Evolutionary conservation across 768 basidiomycete genomes (phyloP).

Genomic region (Russula griseocarnosa): DNA sequence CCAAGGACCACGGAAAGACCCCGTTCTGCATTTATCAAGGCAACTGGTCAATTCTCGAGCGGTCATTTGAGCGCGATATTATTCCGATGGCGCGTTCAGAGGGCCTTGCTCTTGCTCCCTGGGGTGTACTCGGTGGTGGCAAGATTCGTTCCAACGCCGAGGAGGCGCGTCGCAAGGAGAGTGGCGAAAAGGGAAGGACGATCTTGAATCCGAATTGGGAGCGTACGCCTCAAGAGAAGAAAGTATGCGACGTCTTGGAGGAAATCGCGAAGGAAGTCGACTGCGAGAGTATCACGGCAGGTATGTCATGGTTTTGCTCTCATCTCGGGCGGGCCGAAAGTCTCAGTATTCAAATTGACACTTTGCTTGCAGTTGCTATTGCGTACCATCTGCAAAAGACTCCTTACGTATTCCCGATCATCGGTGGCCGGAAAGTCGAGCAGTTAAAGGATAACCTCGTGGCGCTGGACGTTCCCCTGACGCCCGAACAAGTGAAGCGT

Average conservation of each 20-base stretch:
- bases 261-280: slow-evolving; percentile 41
- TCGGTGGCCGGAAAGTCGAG: slow-evolving; percentile 47
- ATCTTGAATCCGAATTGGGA: slow-evolving; percentile 32
- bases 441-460: slow-evolving; percentile 44
- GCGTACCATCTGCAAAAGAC: slow-evolving; percentile 49
- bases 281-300: slow-evolving; percentile 32
- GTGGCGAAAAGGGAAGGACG: slow-evolving; percentile 38
- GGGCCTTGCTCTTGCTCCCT: slow-evolving; percentile 42
- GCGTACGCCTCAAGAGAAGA: slow-evolving; percentile 36
- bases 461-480: slow-evolving; percentile 43
- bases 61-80: slow-evolving; percentile 41
- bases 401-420: slow-evolving; percentile 45
- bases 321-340: background rate
- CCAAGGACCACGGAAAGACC: slow-evolving; percentile 38
- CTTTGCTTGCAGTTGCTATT: slow-evolving; percentile 45
- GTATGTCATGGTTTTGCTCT: background rate
- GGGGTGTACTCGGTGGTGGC: slow-evolving; percentile 40
- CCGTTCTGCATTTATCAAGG: slow-evolving; percentile 38
- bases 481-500: slow-evolving; percentile 41
- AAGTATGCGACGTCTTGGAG: slow-evolving; percentile 37
- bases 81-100: slow-evolving; percentile 37
- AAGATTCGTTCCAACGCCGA: slow-evolving; percentile 40
- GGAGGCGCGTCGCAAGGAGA: slow-evolving; percentile 34
- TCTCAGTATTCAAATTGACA: background rate
- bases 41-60: slow-evolving; percentile 36